Conservation (phyloP, 306 rosid genomes). For the barrel medic (Medicago truncatula) region DNA sequence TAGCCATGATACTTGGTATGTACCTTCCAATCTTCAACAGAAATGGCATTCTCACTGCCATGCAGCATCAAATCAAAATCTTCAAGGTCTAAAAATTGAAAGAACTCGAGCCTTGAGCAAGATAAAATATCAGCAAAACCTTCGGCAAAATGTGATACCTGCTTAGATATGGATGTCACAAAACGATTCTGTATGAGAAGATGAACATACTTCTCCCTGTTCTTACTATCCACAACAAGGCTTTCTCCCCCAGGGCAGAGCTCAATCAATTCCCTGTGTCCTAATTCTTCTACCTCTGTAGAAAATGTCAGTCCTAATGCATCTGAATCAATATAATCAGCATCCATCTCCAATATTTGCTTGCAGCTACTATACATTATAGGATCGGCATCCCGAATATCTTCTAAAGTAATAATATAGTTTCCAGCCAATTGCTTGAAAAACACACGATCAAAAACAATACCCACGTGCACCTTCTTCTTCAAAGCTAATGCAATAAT, state of each 20-base stretch:
- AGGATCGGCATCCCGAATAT: slow-evolving; percentile 83
- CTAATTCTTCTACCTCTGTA: slow-evolving; percentile 83
- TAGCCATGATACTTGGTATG: slow-evolving; percentile 81
- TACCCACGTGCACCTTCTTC: slow-evolving; percentile 83
- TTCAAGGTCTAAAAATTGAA: slow-evolving; percentile 68
- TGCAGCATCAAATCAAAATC: slow-evolving; percentile 90
- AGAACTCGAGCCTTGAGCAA: slow-evolving; percentile 46
- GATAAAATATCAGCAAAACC: slow-evolving; percentile 81
- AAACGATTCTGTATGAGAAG: slow-evolving; percentile 77
- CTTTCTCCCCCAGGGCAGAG: slow-evolving; percentile 77
- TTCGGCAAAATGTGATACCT: slow-evolving; percentile 69
- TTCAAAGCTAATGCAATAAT: slow-evolving; percentile 85
- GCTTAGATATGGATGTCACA: slow-evolving; percentile 71
- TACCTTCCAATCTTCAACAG: slow-evolving; percentile 89
- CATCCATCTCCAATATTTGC: slow-evolving; percentile 82
- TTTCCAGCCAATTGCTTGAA: slow-evolving; percentile 85
- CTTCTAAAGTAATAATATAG: slow-evolving; percentile 68
- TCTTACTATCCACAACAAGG: slow-evolving; percentile 69
- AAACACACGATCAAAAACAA: slow-evolving; percentile 83
- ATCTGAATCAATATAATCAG: slow-evolving; percentile 79
- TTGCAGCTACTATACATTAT: slow-evolving; percentile 76
- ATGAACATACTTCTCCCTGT: slow-evolving; percentile 70
- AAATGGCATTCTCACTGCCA: slow-evolving; percentile 71
- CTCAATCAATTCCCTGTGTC: slow-evolving; percentile 66
- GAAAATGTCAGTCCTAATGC: slow-evolving; percentile 84